These are phyloP conservation scores for Pyricularia pennisetigena DNA, from an alignment of 2,329 filamentous ascomycete species.

Conservation along the genomic window DNA sequence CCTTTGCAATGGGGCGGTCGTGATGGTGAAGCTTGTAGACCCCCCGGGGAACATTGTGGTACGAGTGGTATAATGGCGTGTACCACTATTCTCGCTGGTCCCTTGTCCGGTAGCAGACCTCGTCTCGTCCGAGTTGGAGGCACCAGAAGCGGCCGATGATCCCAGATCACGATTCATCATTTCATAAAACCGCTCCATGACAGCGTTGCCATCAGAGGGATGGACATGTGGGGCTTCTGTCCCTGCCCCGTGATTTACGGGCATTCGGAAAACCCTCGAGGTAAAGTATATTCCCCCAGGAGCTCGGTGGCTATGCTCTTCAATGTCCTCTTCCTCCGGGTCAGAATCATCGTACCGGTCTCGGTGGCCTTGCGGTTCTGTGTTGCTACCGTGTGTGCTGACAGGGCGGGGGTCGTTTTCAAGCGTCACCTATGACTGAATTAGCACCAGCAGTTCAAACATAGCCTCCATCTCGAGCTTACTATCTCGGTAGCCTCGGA, in stretches of 20 bases:
- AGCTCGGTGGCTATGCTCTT: conserved; percentile 33
- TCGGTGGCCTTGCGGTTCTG: conserved; percentile 3
- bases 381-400: conserved; percentile 18
- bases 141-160: not conserved
- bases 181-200: conserved; percentile 31
- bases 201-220: conserved; percentile 21
- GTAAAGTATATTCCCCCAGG: conserved; percentile 30
- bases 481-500: conserved; percentile 83
- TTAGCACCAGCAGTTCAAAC: conserved; percentile 13
- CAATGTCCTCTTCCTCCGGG: conserved; percentile 49
- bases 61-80: conserved; percentile 9
- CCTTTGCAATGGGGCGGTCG: conserved; percentile 24
- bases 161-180: conserved; percentile 21
- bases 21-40: conserved; percentile 38
- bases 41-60: conserved; percentile 25
- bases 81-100: not conserved
- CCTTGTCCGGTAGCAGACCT: not conserved
- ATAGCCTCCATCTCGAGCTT: conserved; percentile 23
- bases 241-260: conserved; percentile 2
- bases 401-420: conserved; percentile 52
- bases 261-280: conserved; percentile 19
- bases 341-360: conserved; percentile 34
- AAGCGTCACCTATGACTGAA: conserved; percentile 31
- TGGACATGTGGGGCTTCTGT: conserved; percentile 9
- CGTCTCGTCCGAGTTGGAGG: not conserved